Percentiles rank a stretch among this genome's conserved stretches.
Evolutionary conservation across 306 rosid species (phyloP).

Genomic region (Gastrolobium bilobum): DNA sequence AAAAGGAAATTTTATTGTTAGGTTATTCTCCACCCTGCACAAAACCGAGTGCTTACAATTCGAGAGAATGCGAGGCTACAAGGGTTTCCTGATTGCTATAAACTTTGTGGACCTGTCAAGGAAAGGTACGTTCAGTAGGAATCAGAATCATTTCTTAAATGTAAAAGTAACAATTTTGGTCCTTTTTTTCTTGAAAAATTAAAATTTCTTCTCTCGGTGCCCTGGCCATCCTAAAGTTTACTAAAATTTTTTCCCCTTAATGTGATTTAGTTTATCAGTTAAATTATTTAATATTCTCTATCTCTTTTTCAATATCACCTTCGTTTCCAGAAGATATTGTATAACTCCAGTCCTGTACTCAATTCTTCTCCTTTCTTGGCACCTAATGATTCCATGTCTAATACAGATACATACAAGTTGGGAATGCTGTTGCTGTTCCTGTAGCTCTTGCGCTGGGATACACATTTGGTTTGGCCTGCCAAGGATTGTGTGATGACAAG

Average conservation of each 20-base stretch:
- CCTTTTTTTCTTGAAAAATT: background rate
- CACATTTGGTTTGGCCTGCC: conserved; percentile 57
- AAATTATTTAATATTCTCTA: background rate
- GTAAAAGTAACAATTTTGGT: background rate
- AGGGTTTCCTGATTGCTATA: conserved; percentile 83
- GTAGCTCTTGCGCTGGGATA: conserved; percentile 62
- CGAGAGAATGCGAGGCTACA: conserved; percentile 81
- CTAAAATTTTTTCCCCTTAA: background rate
- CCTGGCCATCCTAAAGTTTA: background rate
- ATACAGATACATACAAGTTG: conserved; percentile 58
- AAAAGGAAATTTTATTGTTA: background rate
- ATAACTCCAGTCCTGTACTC: background rate
- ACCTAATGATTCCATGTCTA: background rate
- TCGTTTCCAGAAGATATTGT: background rate
- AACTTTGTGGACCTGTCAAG: conserved; percentile 68
- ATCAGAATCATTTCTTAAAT: conserved; percentile 1
- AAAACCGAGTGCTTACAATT: conserved; percentile 70
- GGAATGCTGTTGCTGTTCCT: conserved; percentile 63
- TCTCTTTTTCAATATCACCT: background rate
- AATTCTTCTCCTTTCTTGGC: background rate
- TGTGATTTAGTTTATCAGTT: background rate
- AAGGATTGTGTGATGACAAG: conserved; percentile 52
- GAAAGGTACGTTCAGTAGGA: conserved; percentile 61
- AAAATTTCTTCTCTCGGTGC: background rate
- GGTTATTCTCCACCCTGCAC: conserved; percentile 65